phyloP scores from a whole-genome alignment of 106 monocot species.

The Phalaenopsis equestris region DNA sequence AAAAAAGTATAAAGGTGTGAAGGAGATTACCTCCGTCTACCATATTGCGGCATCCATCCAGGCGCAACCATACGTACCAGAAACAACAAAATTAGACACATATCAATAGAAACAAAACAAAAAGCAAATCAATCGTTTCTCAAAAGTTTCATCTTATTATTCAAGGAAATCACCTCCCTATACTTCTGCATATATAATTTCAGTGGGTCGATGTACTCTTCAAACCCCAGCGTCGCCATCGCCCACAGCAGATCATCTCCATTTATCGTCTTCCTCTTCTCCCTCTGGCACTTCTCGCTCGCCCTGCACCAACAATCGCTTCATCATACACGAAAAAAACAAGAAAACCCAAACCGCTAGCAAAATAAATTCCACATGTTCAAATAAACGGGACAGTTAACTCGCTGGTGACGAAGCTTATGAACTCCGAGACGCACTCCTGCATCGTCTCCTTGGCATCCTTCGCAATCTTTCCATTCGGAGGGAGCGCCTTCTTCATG shows the following conservation, averaged over 20 bases:
- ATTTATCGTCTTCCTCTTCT: constrained; percentile 66
- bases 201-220: constrained; percentile 58
- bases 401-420: constrained; percentile 68
- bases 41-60: constrained; percentile 11
- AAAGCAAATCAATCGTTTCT: background rate
- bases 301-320: constrained; percentile 22
- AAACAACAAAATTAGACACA: background rate
- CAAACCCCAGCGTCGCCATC: constrained; percentile 57
- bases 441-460: constrained; percentile 62
- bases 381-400: constrained; percentile 7
- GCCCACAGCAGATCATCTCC: constrained; percentile 61
- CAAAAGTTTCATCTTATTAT: background rate
- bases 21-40: constrained; percentile 46
- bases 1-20: background rate
- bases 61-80: background rate
- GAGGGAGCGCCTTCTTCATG: constrained; percentile 62
- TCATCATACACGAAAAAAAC: background rate
- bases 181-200: constrained; percentile 57
- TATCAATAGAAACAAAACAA: background rate
- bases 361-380: background rate
- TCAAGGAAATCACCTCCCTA: constrained; percentile 30
- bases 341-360: background rate
- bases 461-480: constrained; percentile 64
- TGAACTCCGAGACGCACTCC: constrained; percentile 64
- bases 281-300: constrained; percentile 58